Evolutionary conservation across 2,329 filamentous ascomycete species (phyloP), one percentile per base, ranked within the genome.

Genomic region (Incumbomyces lentus): DNA sequence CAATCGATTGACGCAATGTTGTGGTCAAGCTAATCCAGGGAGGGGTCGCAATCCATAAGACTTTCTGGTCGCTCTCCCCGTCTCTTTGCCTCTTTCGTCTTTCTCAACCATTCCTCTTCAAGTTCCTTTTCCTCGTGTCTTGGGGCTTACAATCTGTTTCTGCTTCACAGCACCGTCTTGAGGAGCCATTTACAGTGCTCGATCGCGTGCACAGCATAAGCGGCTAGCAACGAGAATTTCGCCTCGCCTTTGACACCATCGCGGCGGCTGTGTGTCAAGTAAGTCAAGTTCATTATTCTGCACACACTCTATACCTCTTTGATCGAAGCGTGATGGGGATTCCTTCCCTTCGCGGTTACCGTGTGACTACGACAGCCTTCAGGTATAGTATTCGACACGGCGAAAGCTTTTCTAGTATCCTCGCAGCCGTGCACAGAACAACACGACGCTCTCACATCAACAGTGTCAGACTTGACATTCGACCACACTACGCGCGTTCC

Each of bases 71-170:
- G 31, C 40, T 44, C 40, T 44, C 16, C 8, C 22, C 31, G 34
- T 30, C 40, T 44, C 40, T 44, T 44, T 44, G 19, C 32, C 30
- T 44, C 40, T 44, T 44, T 32, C 40, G 34, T 32, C 40, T 35
- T 44, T 35, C 40, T 44, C 40, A 32, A 33, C 30, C 40, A 22
- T 12, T 44, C 40, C 30, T 32, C 31, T 30, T 42, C 12, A 26
- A 26, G 18, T 30, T 42, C 40, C 16, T 32, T 26, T 26, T 40
- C 40, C 14, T 42, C 29, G 26, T 44, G 40, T 44, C 40, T 22
- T 19, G 31, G 40, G 40, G 26, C 31, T 18, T 22, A 22, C 22
- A 22, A 4, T 19, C 6, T 44, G 30, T 33, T 34, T 34, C 40
- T 22, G 17, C 14, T 34, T 34, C 40, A 44, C 30, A 17, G 35